These are phyloP conservation scores for Naganishia vishniacii DNA, from an alignment of 768 basidiomycete genomes.

Conservation along the genomic window DNA sequence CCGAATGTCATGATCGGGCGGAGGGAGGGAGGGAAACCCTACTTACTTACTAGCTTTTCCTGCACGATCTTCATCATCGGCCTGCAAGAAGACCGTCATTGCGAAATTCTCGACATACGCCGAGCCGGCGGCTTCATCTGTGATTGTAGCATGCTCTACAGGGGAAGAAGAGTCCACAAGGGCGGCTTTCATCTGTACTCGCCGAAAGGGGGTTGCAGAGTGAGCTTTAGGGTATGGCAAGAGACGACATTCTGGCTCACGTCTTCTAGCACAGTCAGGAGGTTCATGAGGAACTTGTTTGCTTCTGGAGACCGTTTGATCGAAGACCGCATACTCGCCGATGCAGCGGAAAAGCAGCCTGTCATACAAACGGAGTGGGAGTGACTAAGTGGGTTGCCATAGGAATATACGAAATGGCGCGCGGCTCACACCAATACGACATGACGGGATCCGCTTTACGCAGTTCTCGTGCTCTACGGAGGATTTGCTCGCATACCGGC, in stretches of 20 bases:
- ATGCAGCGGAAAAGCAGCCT: constrained; percentile 89
- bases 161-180: constrained; percentile 53
- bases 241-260: too few species aligned
- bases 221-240: too few species aligned
- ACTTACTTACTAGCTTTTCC: constrained; percentile 69
- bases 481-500: constrained; percentile 62
- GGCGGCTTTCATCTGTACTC: constrained; percentile 61
- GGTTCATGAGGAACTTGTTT: constrained; percentile 63
- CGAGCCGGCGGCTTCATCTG: constrained; percentile 71
- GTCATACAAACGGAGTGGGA: constrained; percentile 7
- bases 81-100: constrained; percentile 73
- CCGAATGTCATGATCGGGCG: too few species aligned
- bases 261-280: constrained; percentile 71
- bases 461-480: constrained; percentile 87
- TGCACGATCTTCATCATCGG: constrained; percentile 83
- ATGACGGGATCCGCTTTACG: constrained; percentile 74
- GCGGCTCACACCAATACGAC: constrained; percentile 86
- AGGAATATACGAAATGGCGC: neutral
- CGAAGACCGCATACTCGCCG: constrained; percentile 63
- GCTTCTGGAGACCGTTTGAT: constrained; percentile 61
- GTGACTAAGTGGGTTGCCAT: neutral
- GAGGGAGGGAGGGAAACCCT: neutral
- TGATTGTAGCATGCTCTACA: constrained; percentile 64
- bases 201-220: neutral
- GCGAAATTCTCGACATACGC: constrained; percentile 96